Base-by-base conservation (phyloP, 116 monocot species). In the Posidonia oceanica region DNA sequence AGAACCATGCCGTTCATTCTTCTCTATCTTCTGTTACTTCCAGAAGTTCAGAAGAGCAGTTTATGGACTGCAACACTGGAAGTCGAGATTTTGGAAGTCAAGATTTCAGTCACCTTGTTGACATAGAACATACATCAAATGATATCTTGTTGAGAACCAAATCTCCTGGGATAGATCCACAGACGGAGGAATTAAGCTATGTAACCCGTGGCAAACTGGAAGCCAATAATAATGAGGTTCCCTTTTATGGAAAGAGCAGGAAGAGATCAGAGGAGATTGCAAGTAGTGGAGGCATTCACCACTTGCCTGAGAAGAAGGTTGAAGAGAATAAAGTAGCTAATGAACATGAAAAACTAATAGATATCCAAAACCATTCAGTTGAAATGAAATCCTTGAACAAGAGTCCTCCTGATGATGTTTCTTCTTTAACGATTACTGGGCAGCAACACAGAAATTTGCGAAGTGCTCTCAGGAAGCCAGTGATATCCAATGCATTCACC, bases 401-500 rank as follows among this genome's bases (percentile, higher is more conserved):
- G 55, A 54, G 15, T 69, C 60, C 64, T 69, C 14, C 62, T 59
- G 63, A 75, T 64, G 61, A 64, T 39, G 5, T 22, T 63, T 66
- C 80, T 62, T 36, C 55, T 60, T 54, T 38, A 17, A 58, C 74
- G n/a, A 59, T 36, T 69, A 18, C 63, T 20, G 59, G 37, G 20
- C 75, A 37, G 38, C 77, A 73, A 40, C 70, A 54, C n/a, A 64
- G 44, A 42, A 52, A 60, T 62, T 71, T 68, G 36, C 69, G 71
- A 76, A 78, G 39, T 76, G 39, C 54, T 77, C 56, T 72, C 22
- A 69, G 53, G 66, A 74, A 64, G 69, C 52, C 78, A 38, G 58
- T 75, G 61, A 66, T 59, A 41, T 79, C 75, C 41, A 76, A 80
- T 38, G 48, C 69, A 4, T 77, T 75, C 20, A 70, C 64, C 39